These are phyloP conservation scores for Neurospora sp. DNA, from an alignment of 2,329 filamentous ascomycete species.

Conservation along the genomic window DNA sequence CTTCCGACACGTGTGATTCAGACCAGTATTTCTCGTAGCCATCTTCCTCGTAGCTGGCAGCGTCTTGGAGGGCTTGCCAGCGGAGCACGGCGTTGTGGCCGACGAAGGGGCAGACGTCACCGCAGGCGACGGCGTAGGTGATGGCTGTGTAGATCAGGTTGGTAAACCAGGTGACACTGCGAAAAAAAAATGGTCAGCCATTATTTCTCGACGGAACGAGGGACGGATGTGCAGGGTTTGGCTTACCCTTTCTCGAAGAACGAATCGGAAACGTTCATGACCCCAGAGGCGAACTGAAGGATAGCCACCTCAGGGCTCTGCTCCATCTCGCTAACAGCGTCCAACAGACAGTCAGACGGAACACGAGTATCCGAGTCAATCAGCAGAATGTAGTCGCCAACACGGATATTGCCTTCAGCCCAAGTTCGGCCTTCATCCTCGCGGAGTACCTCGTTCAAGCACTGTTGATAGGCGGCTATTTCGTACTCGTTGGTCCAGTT, in stretches of 20 bases:
- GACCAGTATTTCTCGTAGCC: slow-evolving; percentile 73
- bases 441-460: slow-evolving; percentile 34
- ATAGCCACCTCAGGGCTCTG: slow-evolving; percentile 60
- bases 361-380: slow-evolving; percentile 48
- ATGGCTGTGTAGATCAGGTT: slow-evolving; percentile 68
- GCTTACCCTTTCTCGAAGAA: slow-evolving; percentile 57
- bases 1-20: slow-evolving; percentile 67
- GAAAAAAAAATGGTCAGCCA: slow-evolving; percentile 46
- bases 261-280: slow-evolving; percentile 64
- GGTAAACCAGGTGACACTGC: slow-evolving; percentile 61
- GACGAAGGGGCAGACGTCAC: slow-evolving; percentile 67
- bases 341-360: slow-evolving; percentile 55
- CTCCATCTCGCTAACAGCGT: slow-evolving; percentile 63
- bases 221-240: slow-evolving; percentile 19
- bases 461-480: slow-evolving; percentile 32
- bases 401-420: slow-evolving; percentile 46
- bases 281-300: slow-evolving; percentile 61
- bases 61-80: slow-evolving; percentile 64
- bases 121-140: slow-evolving; percentile 61
- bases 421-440: slow-evolving; percentile 42
- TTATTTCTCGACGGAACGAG: neutral
- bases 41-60: slow-evolving; percentile 59
- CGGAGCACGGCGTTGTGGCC: slow-evolving; percentile 68
- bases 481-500: slow-evolving; percentile 30
- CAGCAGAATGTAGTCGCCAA: slow-evolving; percentile 47